Evolutionary conservation across 2,329 filamentous ascomycete species (phyloP).

Genomic region (Iodosphaeria phyllophila): DNA sequence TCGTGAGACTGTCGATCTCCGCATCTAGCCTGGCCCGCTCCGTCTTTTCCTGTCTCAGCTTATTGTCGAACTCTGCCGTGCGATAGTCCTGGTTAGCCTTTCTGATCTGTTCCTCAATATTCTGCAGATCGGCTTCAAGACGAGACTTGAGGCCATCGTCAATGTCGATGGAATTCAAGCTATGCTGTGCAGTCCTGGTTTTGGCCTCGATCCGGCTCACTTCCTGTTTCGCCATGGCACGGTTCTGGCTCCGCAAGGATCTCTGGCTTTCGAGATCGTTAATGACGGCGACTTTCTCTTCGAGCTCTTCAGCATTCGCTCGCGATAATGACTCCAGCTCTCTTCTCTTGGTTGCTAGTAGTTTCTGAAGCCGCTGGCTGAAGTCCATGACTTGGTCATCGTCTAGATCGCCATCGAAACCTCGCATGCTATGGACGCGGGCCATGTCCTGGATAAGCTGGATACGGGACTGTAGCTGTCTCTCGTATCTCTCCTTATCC

Average conservation of each 20-base stretch:
- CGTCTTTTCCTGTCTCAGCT: constrained; percentile 46
- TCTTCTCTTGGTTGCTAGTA: constrained; percentile 60
- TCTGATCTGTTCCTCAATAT: constrained; percentile 44
- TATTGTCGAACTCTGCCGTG: constrained; percentile 47
- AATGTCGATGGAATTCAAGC: constrained; percentile 53
- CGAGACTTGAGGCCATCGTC: constrained; percentile 74
- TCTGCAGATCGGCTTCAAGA: constrained; percentile 54
- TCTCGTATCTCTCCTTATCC: constrained; percentile 72
- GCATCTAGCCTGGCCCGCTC: constrained; percentile 52
- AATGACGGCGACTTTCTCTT: constrained; percentile 52
- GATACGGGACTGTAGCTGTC: constrained; percentile 53
- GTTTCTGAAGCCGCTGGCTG: constrained; percentile 55
- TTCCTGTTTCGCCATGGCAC: constrained; percentile 52
- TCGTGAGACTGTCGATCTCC: constrained; percentile 50
- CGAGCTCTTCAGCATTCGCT: constrained; percentile 55
- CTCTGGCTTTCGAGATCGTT: constrained; percentile 58
- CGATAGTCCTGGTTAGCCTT: constrained; percentile 44
- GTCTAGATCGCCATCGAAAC: constrained; percentile 63
- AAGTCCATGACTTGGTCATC: constrained; percentile 60
- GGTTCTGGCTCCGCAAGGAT: constrained; percentile 54
- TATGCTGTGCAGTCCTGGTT: constrained; percentile 43
- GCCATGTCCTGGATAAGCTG: constrained; percentile 65
- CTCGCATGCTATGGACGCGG: constrained; percentile 58
- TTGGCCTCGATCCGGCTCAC: constrained; percentile 59
- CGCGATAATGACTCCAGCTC: constrained; percentile 57